A percentile compares a stretch with the other conserved stretches of the same genome.
Conservation (phyloP, 2,329 filamentous ascomycete genomes). For the Coniochaeta pulveracea region DNA sequence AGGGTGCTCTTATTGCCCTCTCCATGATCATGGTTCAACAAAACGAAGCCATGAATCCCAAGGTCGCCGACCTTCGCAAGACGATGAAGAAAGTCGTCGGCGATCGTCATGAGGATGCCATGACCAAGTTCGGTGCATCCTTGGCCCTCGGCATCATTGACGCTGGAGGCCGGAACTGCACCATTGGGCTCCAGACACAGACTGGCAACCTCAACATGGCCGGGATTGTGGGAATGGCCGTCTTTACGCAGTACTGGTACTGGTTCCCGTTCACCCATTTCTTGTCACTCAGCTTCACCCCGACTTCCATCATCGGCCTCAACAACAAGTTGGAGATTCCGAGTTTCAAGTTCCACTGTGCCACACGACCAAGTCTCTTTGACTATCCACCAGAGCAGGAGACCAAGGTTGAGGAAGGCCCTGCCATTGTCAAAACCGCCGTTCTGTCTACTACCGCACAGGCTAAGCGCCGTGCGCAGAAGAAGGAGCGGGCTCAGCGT, state of each 20-base stretch:
- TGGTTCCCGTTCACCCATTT: conserved; percentile 99
- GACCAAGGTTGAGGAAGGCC: conserved; percentile 86
- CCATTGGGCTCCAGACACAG: conserved; percentile 93
- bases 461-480: conserved; percentile 86
- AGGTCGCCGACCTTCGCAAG: conserved; percentile 83
- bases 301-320: conserved; percentile 88
- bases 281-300: conserved; percentile 90
- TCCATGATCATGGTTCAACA: conserved; percentile 99
- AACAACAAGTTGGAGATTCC: conserved; percentile 91
- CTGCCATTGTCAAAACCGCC: conserved; percentile 87
- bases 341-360: conserved; percentile 90
- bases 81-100: conserved; percentile 87
- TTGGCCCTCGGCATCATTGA: conserved; percentile 95
- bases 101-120: conserved; percentile 94
- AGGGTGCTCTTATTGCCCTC: conserved; percentile 86
- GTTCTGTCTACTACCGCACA: conserved; percentile 94
- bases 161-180: conserved; percentile 95
- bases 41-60: conserved; percentile 97
- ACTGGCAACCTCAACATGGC: conserved; percentile 98
- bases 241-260: conserved; percentile 99
- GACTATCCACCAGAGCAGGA: conserved; percentile 97
- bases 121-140: conserved; percentile 97
- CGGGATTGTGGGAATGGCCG: conserved; percentile 92
- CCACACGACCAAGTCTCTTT: conserved; percentile 87
- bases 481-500: conserved; percentile 82